Conservation (phyloP, 2,329 filamentous ascomycete species). For the Penicillium expansum region DNA sequence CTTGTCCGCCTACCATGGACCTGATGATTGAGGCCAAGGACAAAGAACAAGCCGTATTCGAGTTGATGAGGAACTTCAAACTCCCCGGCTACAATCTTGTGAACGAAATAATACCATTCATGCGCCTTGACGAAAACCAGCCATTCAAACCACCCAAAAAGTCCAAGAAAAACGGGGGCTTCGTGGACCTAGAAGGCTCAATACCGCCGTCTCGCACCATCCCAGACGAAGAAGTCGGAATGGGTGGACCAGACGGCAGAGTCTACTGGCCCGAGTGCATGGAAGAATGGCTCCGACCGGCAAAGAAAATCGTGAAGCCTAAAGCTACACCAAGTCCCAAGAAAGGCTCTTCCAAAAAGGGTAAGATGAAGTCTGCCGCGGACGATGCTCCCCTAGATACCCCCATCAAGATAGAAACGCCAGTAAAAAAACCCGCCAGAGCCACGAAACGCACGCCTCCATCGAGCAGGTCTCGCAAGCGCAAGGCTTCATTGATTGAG, state of each 20-base stretch:
- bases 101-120: constrained; percentile 73
- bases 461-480: constrained; percentile 27
- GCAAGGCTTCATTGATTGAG: constrained; percentile 29
- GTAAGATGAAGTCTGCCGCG: constrained; percentile 18
- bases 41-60: constrained; percentile 94
- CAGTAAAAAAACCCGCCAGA: constrained; percentile 16
- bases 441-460: constrained; percentile 17
- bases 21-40: constrained; percentile 99
- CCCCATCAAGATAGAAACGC: constrained; percentile 14
- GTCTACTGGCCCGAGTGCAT: constrained; percentile 90
- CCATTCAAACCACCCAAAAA: constrained; percentile 50
- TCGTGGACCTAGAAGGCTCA: constrained; percentile 43
- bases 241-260: constrained; percentile 77
- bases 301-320: constrained; percentile 57
- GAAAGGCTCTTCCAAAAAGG: constrained; percentile 18
- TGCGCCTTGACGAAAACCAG: constrained; percentile 72
- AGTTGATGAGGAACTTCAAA: constrained; percentile 84
- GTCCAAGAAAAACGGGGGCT: constrained; percentile 45
- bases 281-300: constrained; percentile 84
- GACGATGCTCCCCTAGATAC: constrained; percentile 5
- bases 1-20: constrained; percentile 80
- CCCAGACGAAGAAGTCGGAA: constrained; percentile 68
- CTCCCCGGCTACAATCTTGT: constrained; percentile 75
- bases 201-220: constrained; percentile 50
- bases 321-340: constrained; percentile 25